These are phyloP conservation scores for Russula sp. DNA, from an alignment of 768 basidiomycete species.

Conservation along the genomic window DNA sequence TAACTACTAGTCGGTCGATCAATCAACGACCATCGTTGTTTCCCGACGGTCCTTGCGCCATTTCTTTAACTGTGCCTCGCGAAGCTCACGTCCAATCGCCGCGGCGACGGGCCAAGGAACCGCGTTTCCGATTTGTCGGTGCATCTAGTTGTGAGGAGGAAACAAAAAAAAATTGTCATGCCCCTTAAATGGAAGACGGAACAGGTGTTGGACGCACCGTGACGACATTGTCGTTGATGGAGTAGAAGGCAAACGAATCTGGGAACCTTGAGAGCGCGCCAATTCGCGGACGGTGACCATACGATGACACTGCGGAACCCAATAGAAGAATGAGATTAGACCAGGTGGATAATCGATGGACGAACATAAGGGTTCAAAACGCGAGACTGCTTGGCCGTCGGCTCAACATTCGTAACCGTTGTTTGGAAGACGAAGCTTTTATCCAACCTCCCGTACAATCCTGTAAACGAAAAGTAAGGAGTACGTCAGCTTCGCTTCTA, in stretches of 20 bases:
- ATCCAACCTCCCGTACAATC: conserved; percentile 61
- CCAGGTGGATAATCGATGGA: neutral
- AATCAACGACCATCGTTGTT: conserved; percentile 25
- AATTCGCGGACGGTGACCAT: conserved; percentile 74
- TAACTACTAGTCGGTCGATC: neutral
- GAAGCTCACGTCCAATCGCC: conserved; percentile 65
- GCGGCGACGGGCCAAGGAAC: conserved; percentile 63
- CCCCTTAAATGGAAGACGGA: no score
- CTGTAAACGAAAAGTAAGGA: conserved; percentile 31
- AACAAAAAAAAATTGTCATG: neutral
- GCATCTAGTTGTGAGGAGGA: conserved; percentile 49
- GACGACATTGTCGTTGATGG: conserved; percentile 50
- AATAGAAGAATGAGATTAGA: neutral
- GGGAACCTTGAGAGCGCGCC: conserved; percentile 79
- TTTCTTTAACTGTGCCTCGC: conserved; percentile 48
- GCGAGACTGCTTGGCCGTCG: conserved; percentile 71
- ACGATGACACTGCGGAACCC: conserved; percentile 52
- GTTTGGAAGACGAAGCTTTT: conserved; percentile 59
- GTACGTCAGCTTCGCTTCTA: neutral
- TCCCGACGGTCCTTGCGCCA: conserved; percentile 19
- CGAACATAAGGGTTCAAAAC: conserved; percentile 67
- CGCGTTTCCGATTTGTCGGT: conserved; percentile 78
- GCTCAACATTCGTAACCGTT: conserved; percentile 74
- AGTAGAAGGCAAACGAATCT: conserved; percentile 63
- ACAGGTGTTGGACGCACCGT: conserved; percentile 47